Percentiles rank a stretch among this genome's conserved stretches.
Conservation (phyloP, 169 alveolate species). For the Theileria orientalis region DNA sequence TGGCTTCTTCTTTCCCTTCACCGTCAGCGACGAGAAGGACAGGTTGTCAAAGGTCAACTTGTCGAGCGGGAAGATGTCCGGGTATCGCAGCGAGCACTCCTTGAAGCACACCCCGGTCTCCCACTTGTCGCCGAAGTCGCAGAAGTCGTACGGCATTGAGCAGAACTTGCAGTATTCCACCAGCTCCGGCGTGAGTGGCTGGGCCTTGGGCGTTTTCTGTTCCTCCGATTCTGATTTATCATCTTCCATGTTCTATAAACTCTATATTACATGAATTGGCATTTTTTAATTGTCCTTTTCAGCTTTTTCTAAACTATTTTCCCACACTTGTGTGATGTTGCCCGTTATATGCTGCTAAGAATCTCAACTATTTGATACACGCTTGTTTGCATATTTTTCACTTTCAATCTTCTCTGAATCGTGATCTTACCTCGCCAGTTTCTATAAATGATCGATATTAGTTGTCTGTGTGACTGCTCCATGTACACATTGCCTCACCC, state of each 20-base stretch:
- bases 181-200: conserved; percentile 32
- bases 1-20: conserved; percentile 36
- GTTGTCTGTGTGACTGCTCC: no score
- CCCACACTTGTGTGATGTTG: no score
- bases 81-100: conserved; percentile 68
- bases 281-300: no score
- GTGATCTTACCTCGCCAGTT: no score
- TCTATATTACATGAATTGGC: not conserved
- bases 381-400: no score
- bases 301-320: no score
- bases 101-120: conserved; percentile 68
- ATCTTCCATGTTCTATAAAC: conserved; percentile 31
- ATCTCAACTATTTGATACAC: no score
- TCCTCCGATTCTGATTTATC: not conserved
- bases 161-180: conserved; percentile 71
- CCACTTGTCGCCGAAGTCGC: conserved; percentile 83
- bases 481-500: no score
- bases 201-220: conserved; percentile 14
- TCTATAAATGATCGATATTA: no score
- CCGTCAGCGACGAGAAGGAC: conserved; percentile 9
- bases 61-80: conserved; percentile 58
- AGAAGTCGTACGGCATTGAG: conserved; percentile 84
- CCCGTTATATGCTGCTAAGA: no score
- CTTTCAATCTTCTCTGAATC: no score
- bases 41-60: conserved; percentile 28